A percentile compares a stretch with the other conserved stretches of the same genome.
Evolutionary conservation across 345 rosid genomes (phyloP).

Genomic region (Salix purpurea): DNA sequence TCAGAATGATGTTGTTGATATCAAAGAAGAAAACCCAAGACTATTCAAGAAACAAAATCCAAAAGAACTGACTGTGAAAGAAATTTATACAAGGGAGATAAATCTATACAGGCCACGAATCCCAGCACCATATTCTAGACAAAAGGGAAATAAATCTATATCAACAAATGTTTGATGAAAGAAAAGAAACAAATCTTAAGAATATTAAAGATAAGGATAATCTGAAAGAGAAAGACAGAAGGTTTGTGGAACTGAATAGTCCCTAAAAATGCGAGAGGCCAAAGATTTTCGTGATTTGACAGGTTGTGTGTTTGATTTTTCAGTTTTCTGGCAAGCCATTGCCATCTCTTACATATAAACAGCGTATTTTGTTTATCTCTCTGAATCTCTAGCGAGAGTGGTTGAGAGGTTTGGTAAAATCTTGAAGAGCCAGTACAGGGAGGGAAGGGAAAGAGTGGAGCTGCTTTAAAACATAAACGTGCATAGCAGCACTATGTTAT

Average conservation of each 20-base stretch:
- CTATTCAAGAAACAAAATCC: not conserved
- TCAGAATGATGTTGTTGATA: not conserved
- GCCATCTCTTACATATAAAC: not conserved
- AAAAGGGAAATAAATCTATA: not conserved
- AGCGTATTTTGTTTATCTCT: no score
- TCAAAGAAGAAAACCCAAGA: not conserved
- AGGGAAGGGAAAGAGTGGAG: not conserved
- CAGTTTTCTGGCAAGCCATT: not conserved
- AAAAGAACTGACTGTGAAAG: not conserved
- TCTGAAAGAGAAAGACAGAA: not conserved
- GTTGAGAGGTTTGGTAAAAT: not conserved
- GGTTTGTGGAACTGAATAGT: not conserved
- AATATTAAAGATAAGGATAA: not conserved
- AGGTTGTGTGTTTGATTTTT: not conserved
- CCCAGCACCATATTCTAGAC: no score
- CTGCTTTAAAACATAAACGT: not conserved
- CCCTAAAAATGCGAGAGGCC: slow-evolving; percentile 12
- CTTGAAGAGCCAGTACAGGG: not conserved
- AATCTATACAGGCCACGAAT: slow-evolving; percentile 3
- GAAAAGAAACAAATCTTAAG: not conserved
- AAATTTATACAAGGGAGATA: not conserved
- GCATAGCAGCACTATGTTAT: not conserved
- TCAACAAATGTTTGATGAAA: not conserved
- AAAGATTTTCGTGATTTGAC: slow-evolving; percentile 5
- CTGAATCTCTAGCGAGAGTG: not conserved